A percentile compares a stretch with the other conserved stretches of the same genome.
Conservation (phyloP, 352 stramenopile species). For the Phytophthora nicotianae region DNA sequence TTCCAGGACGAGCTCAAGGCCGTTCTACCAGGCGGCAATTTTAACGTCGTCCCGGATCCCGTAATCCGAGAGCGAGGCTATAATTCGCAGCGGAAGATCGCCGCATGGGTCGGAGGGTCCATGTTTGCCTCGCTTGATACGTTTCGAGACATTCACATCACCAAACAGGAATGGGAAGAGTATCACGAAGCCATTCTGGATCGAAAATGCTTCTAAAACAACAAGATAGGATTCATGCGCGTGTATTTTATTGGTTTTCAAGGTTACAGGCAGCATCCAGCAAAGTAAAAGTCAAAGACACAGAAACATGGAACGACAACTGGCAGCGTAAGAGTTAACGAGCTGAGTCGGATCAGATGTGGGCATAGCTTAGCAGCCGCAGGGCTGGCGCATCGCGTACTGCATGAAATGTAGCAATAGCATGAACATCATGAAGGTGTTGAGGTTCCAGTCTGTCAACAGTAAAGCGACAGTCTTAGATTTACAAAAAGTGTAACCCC, state of each 20-base stretch:
- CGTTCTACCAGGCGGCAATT: constrained; percentile 20
- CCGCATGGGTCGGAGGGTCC: constrained; percentile 89
- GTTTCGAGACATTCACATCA: constrained; percentile 90
- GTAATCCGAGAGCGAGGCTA: constrained; percentile 82
- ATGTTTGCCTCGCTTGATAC: constrained; percentile 90
- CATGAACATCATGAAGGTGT: constrained; percentile 87
- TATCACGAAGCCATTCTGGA: constrained; percentile 87
- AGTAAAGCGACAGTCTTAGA: constrained; percentile 9
- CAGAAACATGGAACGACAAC: constrained; percentile 40
- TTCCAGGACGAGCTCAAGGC: constrained; percentile 72
- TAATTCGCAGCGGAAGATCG: constrained; percentile 85
- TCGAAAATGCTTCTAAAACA: constrained; percentile 76
- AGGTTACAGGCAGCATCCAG: constrained; percentile 25
- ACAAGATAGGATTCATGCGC: constrained; percentile 8
- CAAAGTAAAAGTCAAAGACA: constrained; percentile 21
- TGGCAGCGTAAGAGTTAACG: not conserved
- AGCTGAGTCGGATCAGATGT: constrained; percentile 1
- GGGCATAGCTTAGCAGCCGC: constrained; percentile 58
- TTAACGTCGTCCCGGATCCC: constrained; percentile 83
- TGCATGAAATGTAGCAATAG: constrained; percentile 88
- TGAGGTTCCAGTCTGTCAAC: constrained; percentile 74
- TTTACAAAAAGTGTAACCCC: not conserved
- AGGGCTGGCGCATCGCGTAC: constrained; percentile 85
- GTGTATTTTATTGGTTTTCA: constrained; percentile 25
- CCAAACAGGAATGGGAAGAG: constrained; percentile 90